Base-by-base conservation (phyloP, 225 moss, liverwort and hornwort species). In the Physcomitrium patens region DNA sequence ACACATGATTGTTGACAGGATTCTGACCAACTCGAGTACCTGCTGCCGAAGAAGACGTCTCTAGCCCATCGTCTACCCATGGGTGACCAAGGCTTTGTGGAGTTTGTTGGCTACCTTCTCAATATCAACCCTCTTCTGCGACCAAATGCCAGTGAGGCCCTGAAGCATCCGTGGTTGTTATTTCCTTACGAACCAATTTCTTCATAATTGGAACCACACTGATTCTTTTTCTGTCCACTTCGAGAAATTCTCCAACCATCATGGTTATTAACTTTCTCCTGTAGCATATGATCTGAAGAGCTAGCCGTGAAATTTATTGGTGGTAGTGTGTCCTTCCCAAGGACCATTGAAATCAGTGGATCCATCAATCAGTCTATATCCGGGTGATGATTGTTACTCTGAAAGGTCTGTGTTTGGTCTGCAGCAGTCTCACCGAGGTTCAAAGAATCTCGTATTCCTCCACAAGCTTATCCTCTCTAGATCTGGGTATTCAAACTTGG, bases 21-120 rank as follows among this genome's bases (percentile, higher is more conserved):
- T 53, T 84, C 92, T 17, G 92, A 91, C 75, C 95, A 91, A 75
- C 77, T 92, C 74, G 95, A 95, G 77, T 92, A 89, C 83, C 71
- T 95, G 69, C 31, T 86, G 68, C 95, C 95, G 5, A 95, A 95
- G 87, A 95, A 95, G 77, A 95, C 95, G 48, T 95, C 95, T 22
- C 83, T 95, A 44, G 51, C 87, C 24, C 97, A 92, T 76, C 91
- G 97, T 19, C 81, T 99, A 37, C 97, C 94, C 63, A 99, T 99
- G 97, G 97, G 97, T 45, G 97, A 99, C 80, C 91, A 93, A 84
- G 94, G 94, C 56, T 99, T 95, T 68, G 89, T 99, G 60, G 93
- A 99, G 53, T 99, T 99, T 70, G 95, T 95, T 68, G 92, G 82
- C 24, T 91, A 81, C 67, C 84, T 95, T 77, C 85, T 95, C 44